Base-by-base conservation (phyloP, 495 filamentous ascomycete genomes). In the Pyrenopolyporus hunteri region DNA sequence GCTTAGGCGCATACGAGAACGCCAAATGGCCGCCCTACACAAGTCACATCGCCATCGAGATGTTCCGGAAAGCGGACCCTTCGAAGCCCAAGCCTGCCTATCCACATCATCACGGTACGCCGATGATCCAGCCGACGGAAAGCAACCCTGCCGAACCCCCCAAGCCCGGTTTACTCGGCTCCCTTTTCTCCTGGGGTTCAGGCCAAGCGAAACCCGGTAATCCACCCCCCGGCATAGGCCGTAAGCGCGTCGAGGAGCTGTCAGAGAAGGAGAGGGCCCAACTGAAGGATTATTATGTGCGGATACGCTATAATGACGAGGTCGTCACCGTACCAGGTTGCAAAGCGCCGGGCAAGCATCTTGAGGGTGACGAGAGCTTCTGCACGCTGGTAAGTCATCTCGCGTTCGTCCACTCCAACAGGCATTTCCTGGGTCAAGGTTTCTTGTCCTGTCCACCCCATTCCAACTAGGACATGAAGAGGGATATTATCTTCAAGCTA, bases 1-100 rank as follows among this genome's bases (percentile, higher is more conserved):
- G 88, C 58, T 64, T 97, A 1, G 94, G 94, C 6, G 87, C 89
- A 4, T 94, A 87, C 69, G 79, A 92, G 37, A 77, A 76, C 16
- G 81, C 84, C 39, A 79, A 79, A 17, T 98, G 94, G 94, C 94
- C 94, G 1, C 91, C 89, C 0, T 98, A 90, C 67, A 97, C 93
- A 0, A 92, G 88, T 61, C 91, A 92, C 46, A 83, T 98, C 51
- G 94, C 94, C 20, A 76, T 98, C 43, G 94, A 98, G 77, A 82
- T 97, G 54, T 97, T 98, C 71, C 82, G 77, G 13, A 78, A 84
- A 60, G 64, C 76, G 8, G 64, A 68, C 47, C 59, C 6, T 25
- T 25, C 37, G 6, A 20, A 62, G 1, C 25, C 44, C 6, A 33
- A 37, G 13, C 1, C 60, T 6, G 36, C 46, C 14, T 20, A 7